Percentiles rank a stretch among this genome's conserved stretches.
Conservation (phyloP, 768 basidiomycete genomes). For the Boletellus ananiceps region DNA sequence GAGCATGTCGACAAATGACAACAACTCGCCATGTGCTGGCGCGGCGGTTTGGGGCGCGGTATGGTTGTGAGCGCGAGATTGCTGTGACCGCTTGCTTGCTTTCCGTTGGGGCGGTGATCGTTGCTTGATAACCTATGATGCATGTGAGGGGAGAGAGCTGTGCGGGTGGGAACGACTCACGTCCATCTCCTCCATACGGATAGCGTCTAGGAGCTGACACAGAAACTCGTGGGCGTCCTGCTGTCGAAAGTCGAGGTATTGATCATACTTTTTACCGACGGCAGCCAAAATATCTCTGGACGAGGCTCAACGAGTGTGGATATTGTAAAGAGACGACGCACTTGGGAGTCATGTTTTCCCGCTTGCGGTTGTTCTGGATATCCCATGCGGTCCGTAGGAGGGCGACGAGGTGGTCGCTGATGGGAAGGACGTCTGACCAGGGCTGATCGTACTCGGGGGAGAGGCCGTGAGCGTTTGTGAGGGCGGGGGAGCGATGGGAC, state of each 20-base stretch:
- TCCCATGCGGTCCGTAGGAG: conserved; percentile 63
- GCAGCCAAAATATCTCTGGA: conserved; percentile 57
- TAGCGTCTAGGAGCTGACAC: conserved; percentile 82
- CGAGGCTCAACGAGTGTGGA: not conserved
- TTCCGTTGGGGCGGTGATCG: conserved; percentile 44
- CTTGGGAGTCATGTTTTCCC: conserved; percentile 63
- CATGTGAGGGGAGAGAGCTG: not conserved
- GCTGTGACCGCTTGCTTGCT: conserved; percentile 25
- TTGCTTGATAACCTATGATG: conserved; percentile 70
- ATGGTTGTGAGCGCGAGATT: not conserved
- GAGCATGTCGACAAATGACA: conserved; percentile 82
- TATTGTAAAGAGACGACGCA: conserved; percentile 33
- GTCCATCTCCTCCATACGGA: conserved; percentile 94
- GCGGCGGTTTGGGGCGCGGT: not conserved
- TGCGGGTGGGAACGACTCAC: conserved; percentile 37
- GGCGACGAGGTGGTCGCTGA: conserved; percentile 63
- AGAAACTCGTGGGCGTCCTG: conserved; percentile 96
- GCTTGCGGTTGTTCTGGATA: conserved; percentile 46
- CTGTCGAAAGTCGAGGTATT: conserved; percentile 92
- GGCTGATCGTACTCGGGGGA: conserved; percentile 49
- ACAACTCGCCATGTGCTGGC: conserved; percentile 43
- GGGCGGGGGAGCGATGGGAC: conserved; percentile 56
- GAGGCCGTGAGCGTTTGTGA: conserved; percentile 53
- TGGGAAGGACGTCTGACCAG: conserved; percentile 59
- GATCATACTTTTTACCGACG: conserved; percentile 83